Base-by-base conservation (phyloP, 176 grass and related monocot species). In the Saccharum officinarum region DNA sequence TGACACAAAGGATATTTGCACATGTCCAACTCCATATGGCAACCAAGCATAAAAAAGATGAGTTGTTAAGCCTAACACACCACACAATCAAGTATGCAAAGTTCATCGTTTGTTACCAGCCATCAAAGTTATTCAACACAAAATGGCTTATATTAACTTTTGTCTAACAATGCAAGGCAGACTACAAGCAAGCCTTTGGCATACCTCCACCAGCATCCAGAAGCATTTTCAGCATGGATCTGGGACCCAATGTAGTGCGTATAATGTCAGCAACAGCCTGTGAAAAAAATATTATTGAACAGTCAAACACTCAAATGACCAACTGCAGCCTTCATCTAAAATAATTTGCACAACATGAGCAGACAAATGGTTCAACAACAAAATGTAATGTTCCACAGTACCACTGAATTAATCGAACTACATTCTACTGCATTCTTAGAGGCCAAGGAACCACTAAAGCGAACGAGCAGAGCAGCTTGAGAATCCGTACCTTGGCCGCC, bases 151-250 rank as follows among this genome's bases (percentile, higher is more conserved):
- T 1, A 23, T 59, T 59, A 68, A 22, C 10, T 20, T 50, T 20
- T 62, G 69, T 33, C 62, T 54, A 87, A 37, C 26, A 60, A 20
- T n/a, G 2, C 8, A 73, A 67, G 31, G 37, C 8, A 76, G 10
- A 68, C 39, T 47, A 83, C 3, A 59, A 70, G 54, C 39, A 59
- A 69, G 47, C 71, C 18, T n/a, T 45, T 14, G 16, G 40, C 49
- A 45, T 49, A 99, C 94, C 97, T 90, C 97, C 97, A 45, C 39
- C 8, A 69, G 97, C 97, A 96, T 99, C 97, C 78, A 99, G 92
- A 73, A 99, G 86, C 97, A 99, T 99, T 86, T 99, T 99, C 61
- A 99, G 75, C 97, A 99, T 99, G 74, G 97, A 97, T 85, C 97
- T 89, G 28, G 97, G 97, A 72, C 97, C 97, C 67, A 99, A 81